A percentile compares a stretch with the other conserved stretches of the same genome.
These are phyloP conservation scores for Monosporascus ibericus DNA, from an alignment of 2,329 filamentous ascomycete genomes.

Conservation along the genomic window DNA sequence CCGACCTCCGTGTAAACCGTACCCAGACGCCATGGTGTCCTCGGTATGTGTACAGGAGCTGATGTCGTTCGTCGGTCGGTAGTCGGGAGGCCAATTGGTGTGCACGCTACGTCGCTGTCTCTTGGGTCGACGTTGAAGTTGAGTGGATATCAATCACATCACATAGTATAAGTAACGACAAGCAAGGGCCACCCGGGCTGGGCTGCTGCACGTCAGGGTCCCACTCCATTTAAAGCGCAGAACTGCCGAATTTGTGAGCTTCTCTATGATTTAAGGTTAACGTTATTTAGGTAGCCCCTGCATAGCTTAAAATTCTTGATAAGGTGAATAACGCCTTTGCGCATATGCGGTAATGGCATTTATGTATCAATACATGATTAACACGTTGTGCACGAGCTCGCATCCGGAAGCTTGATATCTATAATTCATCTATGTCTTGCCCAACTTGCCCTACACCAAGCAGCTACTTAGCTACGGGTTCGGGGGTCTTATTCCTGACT, in stretches of 20 bases:
- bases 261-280: background rate
- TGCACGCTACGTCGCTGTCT: background rate
- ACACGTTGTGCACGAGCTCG: background rate
- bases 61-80: background rate
- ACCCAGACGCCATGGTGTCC: conserved; percentile 69
- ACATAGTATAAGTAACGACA: background rate
- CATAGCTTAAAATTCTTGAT: background rate
- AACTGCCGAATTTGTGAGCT: background rate
- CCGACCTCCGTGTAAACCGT: conserved; percentile 73
- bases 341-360: background rate
- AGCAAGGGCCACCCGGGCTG: background rate
- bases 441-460: too few species aligned
- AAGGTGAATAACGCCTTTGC: background rate
- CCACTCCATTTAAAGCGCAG: background rate
- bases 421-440: background rate
- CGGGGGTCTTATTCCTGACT: background rate
- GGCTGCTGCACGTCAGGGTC: background rate
- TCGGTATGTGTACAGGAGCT: conserved; percentile 1
- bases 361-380: background rate
- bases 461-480: too few species aligned
- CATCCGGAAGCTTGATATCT: background rate
- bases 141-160: background rate
- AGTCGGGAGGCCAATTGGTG: background rate
- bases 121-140: background rate
- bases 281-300: background rate